These are phyloP conservation scores for Trametes sanguinea DNA, from an alignment of 768 basidiomycete species.

Conservation along the genomic window DNA sequence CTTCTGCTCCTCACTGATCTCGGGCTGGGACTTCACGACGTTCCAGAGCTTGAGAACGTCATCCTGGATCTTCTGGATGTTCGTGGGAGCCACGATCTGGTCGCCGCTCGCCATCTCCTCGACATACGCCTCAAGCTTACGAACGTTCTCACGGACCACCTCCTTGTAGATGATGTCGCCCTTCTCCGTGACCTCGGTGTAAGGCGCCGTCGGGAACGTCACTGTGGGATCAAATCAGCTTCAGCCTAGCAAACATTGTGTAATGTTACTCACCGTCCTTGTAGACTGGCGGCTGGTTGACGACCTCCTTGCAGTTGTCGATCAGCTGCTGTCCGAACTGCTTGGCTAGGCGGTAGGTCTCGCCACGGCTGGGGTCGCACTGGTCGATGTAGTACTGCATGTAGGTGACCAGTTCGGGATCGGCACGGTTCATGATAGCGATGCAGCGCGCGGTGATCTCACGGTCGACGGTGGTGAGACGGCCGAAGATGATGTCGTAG, in stretches of 20 bases:
- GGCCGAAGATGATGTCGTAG: constrained; percentile 97
- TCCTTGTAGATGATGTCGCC: constrained; percentile 96
- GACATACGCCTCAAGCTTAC: constrained; percentile 97
- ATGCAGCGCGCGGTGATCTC: constrained; percentile 98
- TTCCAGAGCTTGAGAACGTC: constrained; percentile 97
- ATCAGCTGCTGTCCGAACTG: constrained; percentile 96
- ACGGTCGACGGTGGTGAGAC: constrained; percentile 90
- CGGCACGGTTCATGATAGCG: constrained; percentile 95
- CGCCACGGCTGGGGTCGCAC: constrained; percentile 78
- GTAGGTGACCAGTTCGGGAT: constrained; percentile 86
- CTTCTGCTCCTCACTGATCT: constrained; percentile 97
- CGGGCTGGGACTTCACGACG: constrained; percentile 94
- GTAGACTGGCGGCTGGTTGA: constrained; percentile 85
- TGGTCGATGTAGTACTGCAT: constrained; percentile 95
- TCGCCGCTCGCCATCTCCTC: constrained; percentile 98
- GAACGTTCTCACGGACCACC: constrained; percentile 92
- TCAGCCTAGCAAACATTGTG: neutral
- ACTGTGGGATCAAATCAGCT: constrained; percentile 45
- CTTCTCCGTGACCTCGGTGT: constrained; percentile 89
- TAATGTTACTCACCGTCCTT: constrained; percentile 75
- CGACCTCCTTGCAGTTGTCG: constrained; percentile 86
- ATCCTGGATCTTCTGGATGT: constrained; percentile 97
- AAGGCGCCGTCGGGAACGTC: constrained; percentile 97
- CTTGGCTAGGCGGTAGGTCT: constrained; percentile 93
- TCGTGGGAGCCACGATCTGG: constrained; percentile 77